Conservation (phyloP, 2,329 filamentous ascomycete genomes). For the Fusarium citri region DNA sequence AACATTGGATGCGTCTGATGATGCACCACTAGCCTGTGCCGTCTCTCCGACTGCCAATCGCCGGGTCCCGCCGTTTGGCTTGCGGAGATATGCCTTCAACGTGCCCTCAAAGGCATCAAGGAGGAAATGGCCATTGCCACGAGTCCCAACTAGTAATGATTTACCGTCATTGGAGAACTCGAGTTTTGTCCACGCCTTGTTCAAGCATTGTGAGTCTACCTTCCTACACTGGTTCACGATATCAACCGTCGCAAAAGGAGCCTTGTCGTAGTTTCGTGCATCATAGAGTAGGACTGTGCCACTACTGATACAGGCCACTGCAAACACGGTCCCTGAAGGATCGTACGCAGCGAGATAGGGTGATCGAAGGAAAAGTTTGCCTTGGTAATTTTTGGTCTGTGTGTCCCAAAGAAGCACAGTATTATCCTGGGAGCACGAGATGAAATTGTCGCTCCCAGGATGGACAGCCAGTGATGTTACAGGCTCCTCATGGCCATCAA, state of each 20-base stretch:
- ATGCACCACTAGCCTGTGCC: conserved; percentile 49
- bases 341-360: conserved; percentile 91
- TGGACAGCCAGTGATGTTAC: conserved; percentile 89
- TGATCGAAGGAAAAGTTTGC: conserved; percentile 81
- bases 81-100: conserved; percentile 78
- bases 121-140: conserved; percentile 85
- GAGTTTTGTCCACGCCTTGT: conserved; percentile 85
- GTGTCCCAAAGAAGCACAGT: conserved; percentile 93
- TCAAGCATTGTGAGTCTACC: conserved; percentile 66
- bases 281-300: conserved; percentile 91
- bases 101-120: conserved; percentile 92
- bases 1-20: conserved; percentile 54
- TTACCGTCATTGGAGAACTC: conserved; percentile 98
- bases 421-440: conserved; percentile 91
- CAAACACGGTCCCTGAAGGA: conserved; percentile 91
- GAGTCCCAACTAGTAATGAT: conserved; percentile 84
- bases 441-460: conserved; percentile 88
- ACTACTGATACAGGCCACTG: conserved; percentile 83
- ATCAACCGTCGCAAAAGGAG: conserved; percentile 89
- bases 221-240: conserved; percentile 68
- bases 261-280: conserved; percentile 91
- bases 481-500: conserved; percentile 85
- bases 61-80: conserved; percentile 64
- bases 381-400: conserved; percentile 81
- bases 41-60: conserved; percentile 67